Percentiles rank a stretch among this genome's conserved stretches.
Evolutionary conservation across 352 stramenopile species (phyloP).

Genomic region (Phytophthora cactorum): DNA sequence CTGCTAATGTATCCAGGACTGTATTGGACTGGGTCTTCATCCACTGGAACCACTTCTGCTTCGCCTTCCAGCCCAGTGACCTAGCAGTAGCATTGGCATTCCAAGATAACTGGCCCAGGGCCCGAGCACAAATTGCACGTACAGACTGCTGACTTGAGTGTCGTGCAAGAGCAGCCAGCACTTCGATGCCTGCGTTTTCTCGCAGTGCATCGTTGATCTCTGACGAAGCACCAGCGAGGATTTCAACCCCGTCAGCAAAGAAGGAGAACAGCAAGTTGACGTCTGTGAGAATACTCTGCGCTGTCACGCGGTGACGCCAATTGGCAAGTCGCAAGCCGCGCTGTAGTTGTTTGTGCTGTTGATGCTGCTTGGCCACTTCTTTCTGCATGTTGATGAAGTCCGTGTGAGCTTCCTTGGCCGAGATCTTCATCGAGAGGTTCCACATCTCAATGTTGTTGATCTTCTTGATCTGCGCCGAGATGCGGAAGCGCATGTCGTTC

Average conservation of each 20-base stretch:
- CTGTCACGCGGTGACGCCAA: slow-evolving; percentile 74
- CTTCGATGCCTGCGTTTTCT: slow-evolving; percentile 67
- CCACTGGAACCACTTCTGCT: slow-evolving; percentile 68
- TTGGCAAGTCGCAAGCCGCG: slow-evolving; percentile 64
- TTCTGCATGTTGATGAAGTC: slow-evolving; percentile 60
- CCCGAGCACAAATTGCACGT: slow-evolving; percentile 52
- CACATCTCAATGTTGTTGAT: slow-evolving; percentile 86
- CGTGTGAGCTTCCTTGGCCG: slow-evolving; percentile 60
- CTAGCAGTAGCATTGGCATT: slow-evolving; percentile 68
- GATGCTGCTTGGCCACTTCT: slow-evolving; percentile 45
- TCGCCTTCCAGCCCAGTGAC: slow-evolving; percentile 70
- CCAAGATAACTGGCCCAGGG: slow-evolving; percentile 69
- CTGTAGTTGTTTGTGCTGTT: slow-evolving; percentile 73
- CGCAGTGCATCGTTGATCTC: slow-evolving; percentile 60
- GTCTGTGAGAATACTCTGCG: slow-evolving; percentile 70
- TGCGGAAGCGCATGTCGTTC: slow-evolving; percentile 83
- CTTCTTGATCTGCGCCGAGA: slow-evolving; percentile 65
- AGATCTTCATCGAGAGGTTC: slow-evolving; percentile 78
- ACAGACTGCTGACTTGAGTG: slow-evolving; percentile 47
- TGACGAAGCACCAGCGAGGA: slow-evolving; percentile 55
- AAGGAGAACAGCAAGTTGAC: slow-evolving; percentile 72
- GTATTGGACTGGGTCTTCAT: slow-evolving; percentile 42
- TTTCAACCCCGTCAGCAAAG: slow-evolving; percentile 64
- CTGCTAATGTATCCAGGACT: slow-evolving; percentile 40
- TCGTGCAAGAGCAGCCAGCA: slow-evolving; percentile 52